A percentile compares a stretch with the other conserved stretches of the same genome.
Conservation (phyloP, 495 filamentous ascomycete species). For the Aspergillus indologenus region DNA sequence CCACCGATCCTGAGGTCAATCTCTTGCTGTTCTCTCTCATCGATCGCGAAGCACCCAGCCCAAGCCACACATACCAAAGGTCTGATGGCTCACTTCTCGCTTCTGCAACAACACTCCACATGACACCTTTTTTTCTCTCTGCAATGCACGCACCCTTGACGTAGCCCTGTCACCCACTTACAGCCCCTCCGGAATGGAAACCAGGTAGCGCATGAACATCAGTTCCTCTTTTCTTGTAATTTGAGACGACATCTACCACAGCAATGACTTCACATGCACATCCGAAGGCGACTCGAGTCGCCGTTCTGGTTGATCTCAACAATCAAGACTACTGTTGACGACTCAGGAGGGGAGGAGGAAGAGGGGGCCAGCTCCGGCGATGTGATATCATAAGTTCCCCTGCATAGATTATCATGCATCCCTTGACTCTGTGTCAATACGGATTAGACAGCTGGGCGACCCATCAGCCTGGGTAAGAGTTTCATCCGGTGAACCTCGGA, state of each 20-base stretch:
- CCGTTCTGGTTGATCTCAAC: neutral
- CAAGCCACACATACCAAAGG: neutral
- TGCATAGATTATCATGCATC: constrained; percentile 17
- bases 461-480: neutral
- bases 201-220: neutral
- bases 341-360: neutral
- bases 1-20: neutral
- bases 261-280: neutral
- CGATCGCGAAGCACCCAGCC: neutral
- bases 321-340: neutral
- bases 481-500: neutral
- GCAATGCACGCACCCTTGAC: neutral
- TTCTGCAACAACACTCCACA: neutral
- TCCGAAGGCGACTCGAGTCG: neutral
- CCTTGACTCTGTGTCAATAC: constrained; percentile 11
- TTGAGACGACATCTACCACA: neutral
- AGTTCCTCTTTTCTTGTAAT: neutral
- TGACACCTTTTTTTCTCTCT: neutral
- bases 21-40: neutral
- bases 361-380: neutral
- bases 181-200: neutral
- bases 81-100: neutral
- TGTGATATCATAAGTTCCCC: constrained; percentile 16
- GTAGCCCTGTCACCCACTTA: neutral
- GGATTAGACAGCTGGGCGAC: constrained; percentile 3